Conservation (phyloP, 2,329 filamentous ascomycete species). For the Emmonsia crescens region DNA sequence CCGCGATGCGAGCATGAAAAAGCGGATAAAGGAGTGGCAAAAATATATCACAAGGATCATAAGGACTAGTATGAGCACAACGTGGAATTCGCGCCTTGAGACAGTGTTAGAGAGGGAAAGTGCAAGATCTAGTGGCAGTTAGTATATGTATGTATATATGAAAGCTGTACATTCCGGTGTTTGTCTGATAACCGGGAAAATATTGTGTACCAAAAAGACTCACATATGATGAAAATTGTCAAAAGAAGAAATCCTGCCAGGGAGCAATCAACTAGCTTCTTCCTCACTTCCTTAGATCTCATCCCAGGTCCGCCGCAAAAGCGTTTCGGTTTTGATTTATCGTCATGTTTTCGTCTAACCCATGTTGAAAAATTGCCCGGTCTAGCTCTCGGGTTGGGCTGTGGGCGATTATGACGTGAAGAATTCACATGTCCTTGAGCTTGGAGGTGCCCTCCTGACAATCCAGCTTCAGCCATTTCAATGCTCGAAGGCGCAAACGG, state of each 20-base stretch:
- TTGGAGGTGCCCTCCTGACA: background rate
- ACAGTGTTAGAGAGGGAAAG: constrained; percentile 57
- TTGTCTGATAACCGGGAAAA: background rate
- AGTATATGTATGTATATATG: background rate
- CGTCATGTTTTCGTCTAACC: constrained; percentile 7
- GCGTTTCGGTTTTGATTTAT: constrained; percentile 5
- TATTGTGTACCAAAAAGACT: constrained; percentile 21
- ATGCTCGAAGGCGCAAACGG: constrained; percentile 8
- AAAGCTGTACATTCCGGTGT: background rate
- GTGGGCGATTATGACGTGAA: background rate
- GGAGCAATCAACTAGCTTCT: constrained; percentile 49
- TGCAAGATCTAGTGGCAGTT: constrained; percentile 50
- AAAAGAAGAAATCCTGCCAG: constrained; percentile 55
- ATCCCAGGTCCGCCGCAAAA: constrained; percentile 14
- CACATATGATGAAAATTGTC: constrained; percentile 54
- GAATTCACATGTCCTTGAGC: background rate
- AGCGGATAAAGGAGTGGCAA: constrained; percentile 63
- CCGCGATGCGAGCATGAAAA: constrained; percentile 55
- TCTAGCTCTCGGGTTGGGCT: background rate
- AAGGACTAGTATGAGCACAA: constrained; percentile 69
- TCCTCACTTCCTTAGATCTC: constrained; percentile 14
- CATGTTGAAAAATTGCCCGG: constrained; percentile 3
- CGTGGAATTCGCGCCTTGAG: constrained; percentile 60
- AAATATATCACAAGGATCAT: constrained; percentile 67
- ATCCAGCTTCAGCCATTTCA: background rate